Percentiles rank a stretch among this genome's conserved stretches.
phyloP scores from a whole-genome alignment of 2,329 filamentous ascomycete species.

The Thelonectria blattea region DNA sequence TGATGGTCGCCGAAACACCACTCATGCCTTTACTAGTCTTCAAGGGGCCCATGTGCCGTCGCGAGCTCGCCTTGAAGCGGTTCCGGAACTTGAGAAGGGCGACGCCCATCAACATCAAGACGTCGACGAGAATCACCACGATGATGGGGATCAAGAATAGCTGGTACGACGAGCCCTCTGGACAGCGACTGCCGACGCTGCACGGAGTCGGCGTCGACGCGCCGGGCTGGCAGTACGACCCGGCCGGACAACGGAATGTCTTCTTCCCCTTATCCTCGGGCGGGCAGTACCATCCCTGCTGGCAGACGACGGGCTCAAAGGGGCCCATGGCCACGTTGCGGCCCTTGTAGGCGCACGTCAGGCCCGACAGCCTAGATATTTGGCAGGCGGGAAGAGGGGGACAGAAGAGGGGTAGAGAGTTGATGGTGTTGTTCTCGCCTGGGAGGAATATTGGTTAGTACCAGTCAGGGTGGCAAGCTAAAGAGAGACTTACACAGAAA shows the following conservation, averaged over 20 bases:
- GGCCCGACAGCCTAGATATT: constrained; percentile 42
- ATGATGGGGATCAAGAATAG: constrained; percentile 51
- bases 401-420: constrained; percentile 53
- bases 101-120: constrained; percentile 45
- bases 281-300: constrained; percentile 57
- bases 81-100: constrained; percentile 29
- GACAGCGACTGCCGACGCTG: constrained; percentile 52
- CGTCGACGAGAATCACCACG: constrained; percentile 51
- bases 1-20: constrained; percentile 38
- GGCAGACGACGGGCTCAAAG: constrained; percentile 59
- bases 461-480: neutral
- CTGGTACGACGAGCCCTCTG: constrained; percentile 49
- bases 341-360: constrained; percentile 42
- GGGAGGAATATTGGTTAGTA: neutral
- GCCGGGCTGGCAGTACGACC: constrained; percentile 59
- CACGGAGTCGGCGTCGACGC: constrained; percentile 56
- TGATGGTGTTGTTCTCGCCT: constrained; percentile 54
- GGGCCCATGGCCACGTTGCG: constrained; percentile 51
- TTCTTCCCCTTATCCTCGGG: constrained; percentile 41
- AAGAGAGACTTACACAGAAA: constrained; percentile 48
- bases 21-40: constrained; percentile 37
- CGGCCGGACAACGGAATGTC: constrained; percentile 51
- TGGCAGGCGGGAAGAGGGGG: constrained; percentile 48
- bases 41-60: constrained; percentile 19
- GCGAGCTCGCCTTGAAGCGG: constrained; percentile 26